Evolutionary conservation across 805 yeast genomes (phyloP).

Genomic region (Schwanniomyces sp.): DNA sequence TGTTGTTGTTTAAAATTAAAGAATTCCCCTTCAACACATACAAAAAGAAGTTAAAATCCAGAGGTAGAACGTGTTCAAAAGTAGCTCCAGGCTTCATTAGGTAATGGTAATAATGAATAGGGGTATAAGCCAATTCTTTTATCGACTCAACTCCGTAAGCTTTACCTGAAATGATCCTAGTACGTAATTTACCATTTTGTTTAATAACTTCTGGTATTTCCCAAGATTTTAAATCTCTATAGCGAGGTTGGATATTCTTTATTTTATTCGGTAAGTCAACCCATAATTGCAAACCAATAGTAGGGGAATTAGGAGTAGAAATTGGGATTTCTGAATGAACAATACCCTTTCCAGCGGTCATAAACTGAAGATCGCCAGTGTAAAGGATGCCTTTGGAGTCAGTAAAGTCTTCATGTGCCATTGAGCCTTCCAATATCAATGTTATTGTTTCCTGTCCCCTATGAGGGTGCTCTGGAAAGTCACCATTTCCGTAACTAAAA

Average conservation of each 20-base stretch:
- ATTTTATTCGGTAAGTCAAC: constrained; percentile 71
- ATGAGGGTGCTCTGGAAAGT: constrained; percentile 48
- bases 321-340: constrained; percentile 88
- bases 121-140: constrained; percentile 78
- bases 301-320: constrained; percentile 44
- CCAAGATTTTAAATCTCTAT: constrained; percentile 67
- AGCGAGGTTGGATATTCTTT: constrained; percentile 68
- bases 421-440: constrained; percentile 30
- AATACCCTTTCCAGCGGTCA: constrained; percentile 91
- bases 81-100: constrained; percentile 63
- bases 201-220: constrained; percentile 73
- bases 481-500: constrained; percentile 59
- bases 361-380: constrained; percentile 86
- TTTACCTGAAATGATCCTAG: constrained; percentile 76
- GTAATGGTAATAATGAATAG: constrained; percentile 71
- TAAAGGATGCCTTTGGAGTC: constrained; percentile 73
- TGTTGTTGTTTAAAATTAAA: constrained; percentile 46
- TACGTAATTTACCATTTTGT: constrained; percentile 57
- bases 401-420: constrained; percentile 66
- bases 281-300: constrained; percentile 81
- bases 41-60: constrained; percentile 66
- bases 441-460: constrained; percentile 41
- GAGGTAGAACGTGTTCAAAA: constrained; percentile 59
- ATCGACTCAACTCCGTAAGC: constrained; percentile 74
- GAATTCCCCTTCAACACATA: constrained; percentile 63